Evolutionary conservation across 1,139 yeast species (phyloP).

Genomic region (Geotrichum candidum): DNA sequence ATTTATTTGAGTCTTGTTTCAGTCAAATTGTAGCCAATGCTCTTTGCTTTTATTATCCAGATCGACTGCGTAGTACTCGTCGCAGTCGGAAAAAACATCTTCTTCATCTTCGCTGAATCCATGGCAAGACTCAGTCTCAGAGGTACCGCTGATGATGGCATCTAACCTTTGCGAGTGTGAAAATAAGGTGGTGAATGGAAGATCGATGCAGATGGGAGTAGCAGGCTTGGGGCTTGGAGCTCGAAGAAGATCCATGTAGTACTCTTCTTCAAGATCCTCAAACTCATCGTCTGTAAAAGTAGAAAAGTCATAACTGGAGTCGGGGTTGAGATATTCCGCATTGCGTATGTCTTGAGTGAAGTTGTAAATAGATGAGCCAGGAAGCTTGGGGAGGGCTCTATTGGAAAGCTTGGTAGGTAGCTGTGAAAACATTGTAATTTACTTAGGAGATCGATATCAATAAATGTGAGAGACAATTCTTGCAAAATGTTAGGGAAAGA

Average conservation of each 20-base stretch:
- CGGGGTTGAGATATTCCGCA: constrained; percentile 1
- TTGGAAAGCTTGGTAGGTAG: background rate
- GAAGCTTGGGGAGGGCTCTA: constrained; percentile 7
- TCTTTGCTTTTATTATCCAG: background rate
- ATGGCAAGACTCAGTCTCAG: background rate
- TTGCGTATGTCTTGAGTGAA: background rate
- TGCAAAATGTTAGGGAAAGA: background rate
- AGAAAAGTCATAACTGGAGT: background rate
- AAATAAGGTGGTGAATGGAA: background rate
- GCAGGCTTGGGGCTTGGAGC: background rate
- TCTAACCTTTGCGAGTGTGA: background rate
- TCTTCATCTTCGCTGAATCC: background rate
- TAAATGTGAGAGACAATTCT: background rate
- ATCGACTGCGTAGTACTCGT: background rate
- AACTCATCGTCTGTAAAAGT: constrained; percentile 38
- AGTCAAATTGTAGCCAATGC: background rate
- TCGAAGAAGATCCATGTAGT: constrained; percentile 37
- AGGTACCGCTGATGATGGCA: background rate
- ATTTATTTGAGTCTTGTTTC: background rate
- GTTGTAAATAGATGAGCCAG: background rate
- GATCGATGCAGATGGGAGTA: background rate
- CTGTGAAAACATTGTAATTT: background rate
- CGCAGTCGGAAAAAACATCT: background rate
- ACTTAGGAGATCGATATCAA: background rate
- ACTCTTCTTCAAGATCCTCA: constrained; percentile 80